phyloP scores from a whole-genome alignment of 371 early-diverging fungal genomes.

The Mortierella sp. region DNA sequence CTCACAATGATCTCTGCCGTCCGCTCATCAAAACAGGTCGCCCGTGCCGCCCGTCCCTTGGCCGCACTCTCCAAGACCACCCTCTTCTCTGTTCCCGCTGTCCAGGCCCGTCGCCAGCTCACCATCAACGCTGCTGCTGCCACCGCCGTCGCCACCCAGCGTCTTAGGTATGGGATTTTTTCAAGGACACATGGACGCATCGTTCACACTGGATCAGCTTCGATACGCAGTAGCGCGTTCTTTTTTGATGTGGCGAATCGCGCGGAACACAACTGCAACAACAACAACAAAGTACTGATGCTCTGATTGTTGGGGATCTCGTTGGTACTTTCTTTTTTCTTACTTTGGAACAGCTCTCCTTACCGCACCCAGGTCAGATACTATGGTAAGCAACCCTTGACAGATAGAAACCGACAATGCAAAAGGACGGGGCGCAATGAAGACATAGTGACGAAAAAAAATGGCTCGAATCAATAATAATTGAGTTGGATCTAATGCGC shows the following conservation, averaged over 20 bases:
- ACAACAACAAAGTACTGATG: neutral
- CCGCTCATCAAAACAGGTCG: constrained; percentile 52
- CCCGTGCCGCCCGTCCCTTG: constrained; percentile 52
- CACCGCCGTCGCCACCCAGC: constrained; percentile 43
- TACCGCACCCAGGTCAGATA: constrained; percentile 56
- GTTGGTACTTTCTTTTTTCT: neutral
- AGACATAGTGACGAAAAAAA: constrained; percentile 28
- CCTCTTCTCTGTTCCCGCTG: constrained; percentile 27
- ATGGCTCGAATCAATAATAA: neutral
- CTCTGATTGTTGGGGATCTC: constrained; percentile 4
- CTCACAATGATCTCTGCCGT: constrained; percentile 58
- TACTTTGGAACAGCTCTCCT: constrained; percentile 31
- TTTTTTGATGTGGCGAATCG: neutral
- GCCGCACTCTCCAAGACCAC: constrained; percentile 37
- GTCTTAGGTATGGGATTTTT: constrained; percentile 37
- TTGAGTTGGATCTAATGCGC: constrained; percentile 7
- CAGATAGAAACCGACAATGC: neutral
- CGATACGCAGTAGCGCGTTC: neutral
- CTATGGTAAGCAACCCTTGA: constrained; percentile 41
- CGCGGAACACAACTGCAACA: neutral
- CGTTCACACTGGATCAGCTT: neutral
- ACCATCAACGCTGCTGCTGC: constrained; percentile 51
- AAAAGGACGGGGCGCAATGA: constrained; percentile 1
- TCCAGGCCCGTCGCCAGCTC: constrained; percentile 46
- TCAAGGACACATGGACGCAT: neutral